Evolutionary conservation across 805 yeast species (phyloP).

Genomic region (Kodamaea nitidulidarum): DNA sequence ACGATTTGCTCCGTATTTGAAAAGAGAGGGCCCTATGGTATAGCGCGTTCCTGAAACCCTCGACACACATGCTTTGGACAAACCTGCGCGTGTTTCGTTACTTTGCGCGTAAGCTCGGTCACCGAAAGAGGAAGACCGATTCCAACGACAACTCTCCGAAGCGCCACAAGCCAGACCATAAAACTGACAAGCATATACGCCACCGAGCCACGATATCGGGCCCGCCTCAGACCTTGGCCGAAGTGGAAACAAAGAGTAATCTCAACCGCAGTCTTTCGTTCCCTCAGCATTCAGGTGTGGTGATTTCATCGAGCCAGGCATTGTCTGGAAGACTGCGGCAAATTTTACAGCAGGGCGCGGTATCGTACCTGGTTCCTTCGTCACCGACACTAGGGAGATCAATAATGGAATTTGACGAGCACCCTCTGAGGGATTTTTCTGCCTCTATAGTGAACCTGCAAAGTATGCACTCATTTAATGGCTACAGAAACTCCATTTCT

Average conservation of each 20-base stretch:
- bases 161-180: background rate
- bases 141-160: background rate
- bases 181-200: background rate
- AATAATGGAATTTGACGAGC: background rate
- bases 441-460: background rate
- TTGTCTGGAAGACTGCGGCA: slow-evolving; percentile 1
- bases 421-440: background rate
- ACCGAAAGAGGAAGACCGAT: background rate
- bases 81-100: background rate
- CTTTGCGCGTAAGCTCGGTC: background rate
- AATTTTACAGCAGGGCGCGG: background rate
- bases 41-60: background rate
- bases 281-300: slow-evolving; percentile 1
- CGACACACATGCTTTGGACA: background rate
- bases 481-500: background rate
- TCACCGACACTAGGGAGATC: slow-evolving; percentile 1
- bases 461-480: slow-evolving; percentile 1
- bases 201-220: background rate
- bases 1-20: too few species aligned
- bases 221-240: background rate
- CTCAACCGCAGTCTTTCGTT: slow-evolving; percentile 3
- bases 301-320: slow-evolving; percentile 7
- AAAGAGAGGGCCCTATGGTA: background rate
- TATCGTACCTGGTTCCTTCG: background rate
- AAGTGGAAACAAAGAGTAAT: background rate